phyloP scores from a whole-genome alignment of 176 grass and related monocot species.

The Oryza brachyantha region DNA sequence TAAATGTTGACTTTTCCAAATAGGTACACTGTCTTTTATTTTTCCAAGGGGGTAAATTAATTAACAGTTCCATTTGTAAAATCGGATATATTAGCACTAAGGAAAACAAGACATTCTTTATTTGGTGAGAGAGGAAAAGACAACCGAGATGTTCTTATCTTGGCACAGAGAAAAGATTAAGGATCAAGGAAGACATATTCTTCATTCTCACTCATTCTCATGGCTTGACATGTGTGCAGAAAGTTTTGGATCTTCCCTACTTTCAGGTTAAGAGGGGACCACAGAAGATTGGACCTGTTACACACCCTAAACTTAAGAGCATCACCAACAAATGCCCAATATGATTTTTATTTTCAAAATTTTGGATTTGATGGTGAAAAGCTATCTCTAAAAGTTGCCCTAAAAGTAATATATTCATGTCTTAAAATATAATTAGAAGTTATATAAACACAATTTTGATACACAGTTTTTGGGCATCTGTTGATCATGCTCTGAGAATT shows the following conservation, averaged over 20 bases:
- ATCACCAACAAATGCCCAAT: too few species aligned
- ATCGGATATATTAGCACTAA: constrained; percentile 2
- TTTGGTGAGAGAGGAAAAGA: not conserved
- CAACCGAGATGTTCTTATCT: not conserved
- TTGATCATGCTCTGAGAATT: too few species aligned
- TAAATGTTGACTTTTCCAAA: too few species aligned
- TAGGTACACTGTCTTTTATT: too few species aligned
- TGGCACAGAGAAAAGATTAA: not conserved
- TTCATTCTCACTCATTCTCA: not conserved
- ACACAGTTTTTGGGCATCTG: too few species aligned
- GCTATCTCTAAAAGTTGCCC: too few species aligned
- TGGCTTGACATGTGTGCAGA: not conserved
- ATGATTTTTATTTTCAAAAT: too few species aligned
- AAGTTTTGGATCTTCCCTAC: not conserved
- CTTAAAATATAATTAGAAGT: too few species aligned
- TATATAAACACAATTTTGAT: too few species aligned
- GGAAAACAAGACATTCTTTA: not conserved
- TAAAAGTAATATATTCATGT: too few species aligned
- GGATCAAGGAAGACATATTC: not conserved
- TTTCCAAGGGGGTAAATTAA: not conserved
- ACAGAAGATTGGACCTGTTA: not conserved
- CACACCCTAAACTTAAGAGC: not conserved
- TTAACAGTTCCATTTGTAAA: not conserved
- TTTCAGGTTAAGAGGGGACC: not conserved
- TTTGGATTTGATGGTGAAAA: too few species aligned